Conservation (phyloP, 2,329 filamentous ascomycete genomes). For the Penicillium aurantiogriseum region DNA sequence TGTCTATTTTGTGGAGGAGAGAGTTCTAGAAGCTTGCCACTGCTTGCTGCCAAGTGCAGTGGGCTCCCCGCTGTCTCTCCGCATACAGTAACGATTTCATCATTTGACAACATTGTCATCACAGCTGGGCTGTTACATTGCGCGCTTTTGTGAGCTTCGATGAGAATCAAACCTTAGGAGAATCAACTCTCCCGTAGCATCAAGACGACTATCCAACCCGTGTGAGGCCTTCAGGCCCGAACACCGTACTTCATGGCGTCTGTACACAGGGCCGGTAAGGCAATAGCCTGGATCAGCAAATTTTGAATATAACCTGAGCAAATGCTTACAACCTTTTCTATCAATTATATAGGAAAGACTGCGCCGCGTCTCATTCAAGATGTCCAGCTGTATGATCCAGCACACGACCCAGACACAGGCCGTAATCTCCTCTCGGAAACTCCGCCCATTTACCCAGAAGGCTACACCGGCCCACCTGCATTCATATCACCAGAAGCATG, state of each 20-base stretch:
- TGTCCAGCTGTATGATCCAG: conserved; percentile 45
- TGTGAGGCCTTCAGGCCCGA: conserved; percentile 1
- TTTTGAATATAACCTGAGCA: conserved; percentile 1
- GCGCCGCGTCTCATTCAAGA: conserved; percentile 51
- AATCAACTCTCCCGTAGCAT: neutral
- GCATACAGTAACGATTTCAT: conserved; percentile 15
- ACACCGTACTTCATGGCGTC: conserved; percentile 31
- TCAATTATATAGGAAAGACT: conserved; percentile 47
- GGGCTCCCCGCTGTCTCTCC: conserved; percentile 30
- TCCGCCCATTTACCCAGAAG: conserved; percentile 51
- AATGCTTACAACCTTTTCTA: neutral
- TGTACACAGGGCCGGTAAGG: conserved; percentile 36
- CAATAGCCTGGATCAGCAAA: neutral
- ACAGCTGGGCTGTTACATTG: neutral
- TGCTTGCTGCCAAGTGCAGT: conserved; percentile 23
- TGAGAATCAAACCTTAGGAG: neutral
- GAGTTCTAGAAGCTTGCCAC: conserved; percentile 20
- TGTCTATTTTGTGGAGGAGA: neutral
- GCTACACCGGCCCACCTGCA: conserved; percentile 35
- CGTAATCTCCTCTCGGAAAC: conserved; percentile 59
- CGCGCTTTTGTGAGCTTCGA: conserved; percentile 2
- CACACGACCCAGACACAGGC: conserved; percentile 44
- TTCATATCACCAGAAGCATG: conserved; percentile 50
- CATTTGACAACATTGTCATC: conserved; percentile 6
- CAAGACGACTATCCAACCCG: neutral